A percentile compares a stretch with the other conserved stretches of the same genome.
Evolutionary conservation across 2,329 filamentous ascomycete genomes (phyloP).

Genomic region (Sporothrix dimorphospora): DNA sequence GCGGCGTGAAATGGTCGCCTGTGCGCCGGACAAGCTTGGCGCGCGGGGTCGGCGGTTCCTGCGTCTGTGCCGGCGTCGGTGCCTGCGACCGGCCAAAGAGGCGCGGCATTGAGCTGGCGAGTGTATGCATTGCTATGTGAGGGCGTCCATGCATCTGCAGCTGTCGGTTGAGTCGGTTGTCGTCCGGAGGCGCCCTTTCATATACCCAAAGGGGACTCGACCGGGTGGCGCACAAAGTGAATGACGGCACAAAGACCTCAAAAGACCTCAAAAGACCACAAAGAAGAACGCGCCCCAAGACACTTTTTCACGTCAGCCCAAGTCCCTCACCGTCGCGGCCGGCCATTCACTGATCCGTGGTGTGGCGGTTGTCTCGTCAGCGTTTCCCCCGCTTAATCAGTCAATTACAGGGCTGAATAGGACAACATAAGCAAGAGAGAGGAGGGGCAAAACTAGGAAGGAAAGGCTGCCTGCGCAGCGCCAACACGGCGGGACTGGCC

Average conservation of each 20-base stretch:
- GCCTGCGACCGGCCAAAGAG: slow-evolving; percentile 30
- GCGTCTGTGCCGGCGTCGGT: neutral
- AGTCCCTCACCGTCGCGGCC: neutral
- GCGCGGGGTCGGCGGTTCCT: slow-evolving; percentile 7
- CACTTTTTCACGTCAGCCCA: slow-evolving; percentile 11
- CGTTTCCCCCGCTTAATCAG: slow-evolving; percentile 15
- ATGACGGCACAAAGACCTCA: neutral
- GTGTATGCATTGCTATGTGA: slow-evolving; percentile 8
- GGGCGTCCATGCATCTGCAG: neutral
- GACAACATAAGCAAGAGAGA: neutral
- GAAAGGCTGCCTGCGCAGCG: neutral
- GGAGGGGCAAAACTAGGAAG: slow-evolving; percentile 6
- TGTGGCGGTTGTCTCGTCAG: neutral
- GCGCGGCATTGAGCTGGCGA: slow-evolving; percentile 29
- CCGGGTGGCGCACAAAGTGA: neutral
- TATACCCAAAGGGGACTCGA: neutral
- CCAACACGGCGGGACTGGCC: neutral
- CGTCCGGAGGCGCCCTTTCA: neutral
- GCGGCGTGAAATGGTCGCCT: neutral
- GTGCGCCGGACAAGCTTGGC: slow-evolving; percentile 25
- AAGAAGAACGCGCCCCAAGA: neutral
- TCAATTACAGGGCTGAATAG: slow-evolving; percentile 1
- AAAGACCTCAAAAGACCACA: neutral
- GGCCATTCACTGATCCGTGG: slow-evolving; percentile 17
- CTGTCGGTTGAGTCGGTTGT: neutral